phyloP scores from a whole-genome alignment of 306 rosid species.

The Lathyrus aphaca region DNA sequence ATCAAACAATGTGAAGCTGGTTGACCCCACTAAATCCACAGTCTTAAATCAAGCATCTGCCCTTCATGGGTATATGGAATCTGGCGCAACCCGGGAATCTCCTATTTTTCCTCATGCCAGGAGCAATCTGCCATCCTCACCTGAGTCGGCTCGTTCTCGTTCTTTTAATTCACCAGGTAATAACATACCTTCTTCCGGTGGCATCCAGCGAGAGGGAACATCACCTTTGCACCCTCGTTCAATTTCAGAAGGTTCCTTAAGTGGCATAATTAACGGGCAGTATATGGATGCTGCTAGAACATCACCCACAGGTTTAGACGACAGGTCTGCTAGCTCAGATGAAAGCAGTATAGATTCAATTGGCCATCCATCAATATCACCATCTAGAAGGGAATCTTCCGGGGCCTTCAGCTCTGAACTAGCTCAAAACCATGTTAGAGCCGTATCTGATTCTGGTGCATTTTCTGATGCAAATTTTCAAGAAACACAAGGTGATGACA shows the following conservation, averaged over 20 bases:
- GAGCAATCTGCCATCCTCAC: conserved; percentile 60
- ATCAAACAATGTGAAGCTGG: conserved; percentile 80
- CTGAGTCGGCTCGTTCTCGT: conserved; percentile 62
- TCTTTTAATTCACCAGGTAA: conserved; percentile 64
- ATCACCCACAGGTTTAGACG: conserved; percentile 58
- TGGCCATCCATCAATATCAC: conserved; percentile 60
- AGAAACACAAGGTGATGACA: conserved; percentile 61
- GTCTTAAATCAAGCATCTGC: conserved; percentile 59
- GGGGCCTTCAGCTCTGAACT: conserved; percentile 52
- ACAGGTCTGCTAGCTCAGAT: conserved; percentile 66
- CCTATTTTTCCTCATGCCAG: conserved; percentile 60
- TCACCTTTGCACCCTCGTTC: conserved; percentile 84
- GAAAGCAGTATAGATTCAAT: conserved; percentile 59
- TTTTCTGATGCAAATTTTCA: conserved; percentile 52
- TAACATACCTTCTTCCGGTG: conserved; percentile 56
- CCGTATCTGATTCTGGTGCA: conserved; percentile 66
- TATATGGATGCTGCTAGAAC: conserved; percentile 55
- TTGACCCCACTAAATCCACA: conserved; percentile 57
- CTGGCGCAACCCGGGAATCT: conserved; percentile 63
- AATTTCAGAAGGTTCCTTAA: conserved; percentile 72
- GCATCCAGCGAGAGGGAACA: conserved; percentile 54
- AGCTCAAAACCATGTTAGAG: conserved; percentile 63
- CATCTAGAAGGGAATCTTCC: conserved; percentile 62
- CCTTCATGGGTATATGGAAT: conserved; percentile 62
- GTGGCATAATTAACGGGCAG: conserved; percentile 60